Evolutionary conservation across 2,329 filamentous ascomycete species (phyloP).

Genomic region (Pyrenochaeta sp.): DNA sequence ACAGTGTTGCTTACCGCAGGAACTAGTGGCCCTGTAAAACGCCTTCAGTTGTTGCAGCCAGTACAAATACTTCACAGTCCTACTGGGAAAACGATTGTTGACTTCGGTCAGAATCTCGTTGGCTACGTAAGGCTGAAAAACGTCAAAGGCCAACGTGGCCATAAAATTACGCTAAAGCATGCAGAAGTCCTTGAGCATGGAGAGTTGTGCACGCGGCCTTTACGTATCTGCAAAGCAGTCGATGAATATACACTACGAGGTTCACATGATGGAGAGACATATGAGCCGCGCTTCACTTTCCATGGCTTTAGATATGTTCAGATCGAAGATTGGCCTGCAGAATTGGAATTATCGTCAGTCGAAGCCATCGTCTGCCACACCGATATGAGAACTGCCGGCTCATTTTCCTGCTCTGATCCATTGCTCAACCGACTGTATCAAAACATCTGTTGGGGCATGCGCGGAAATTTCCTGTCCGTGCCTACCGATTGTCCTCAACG

Average conservation of each 20-base stretch:
- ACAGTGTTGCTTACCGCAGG: conserved; percentile 52
- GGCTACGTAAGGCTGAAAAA: conserved; percentile 55
- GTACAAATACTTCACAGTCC: conserved; percentile 61
- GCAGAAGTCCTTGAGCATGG: conserved; percentile 63
- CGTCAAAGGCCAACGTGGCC: conserved; percentile 42
- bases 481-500: conserved; percentile 60
- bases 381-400: conserved; percentile 60
- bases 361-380: conserved; percentile 58
- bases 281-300: conserved; percentile 60
- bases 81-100: conserved; percentile 59
- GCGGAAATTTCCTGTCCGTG: conserved; percentile 60
- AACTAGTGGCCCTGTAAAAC: neutral
- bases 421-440: conserved; percentile 62
- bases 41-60: conserved; percentile 58
- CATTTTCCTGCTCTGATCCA: conserved; percentile 61
- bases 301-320: conserved; percentile 63
- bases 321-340: conserved; percentile 55
- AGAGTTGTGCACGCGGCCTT: conserved; percentile 53
- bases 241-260: conserved; percentile 54
- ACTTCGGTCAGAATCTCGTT: conserved; percentile 67
- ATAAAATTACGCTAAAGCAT: neutral
- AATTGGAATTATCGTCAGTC: conserved; percentile 50
- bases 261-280: conserved; percentile 45
- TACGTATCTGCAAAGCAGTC: conserved; percentile 49
- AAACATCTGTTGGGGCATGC: conserved; percentile 66